Evolutionary conservation across 2,329 filamentous ascomycete genomes (phyloP).

Genomic region (Magnaporthiopsis poae): DNA sequence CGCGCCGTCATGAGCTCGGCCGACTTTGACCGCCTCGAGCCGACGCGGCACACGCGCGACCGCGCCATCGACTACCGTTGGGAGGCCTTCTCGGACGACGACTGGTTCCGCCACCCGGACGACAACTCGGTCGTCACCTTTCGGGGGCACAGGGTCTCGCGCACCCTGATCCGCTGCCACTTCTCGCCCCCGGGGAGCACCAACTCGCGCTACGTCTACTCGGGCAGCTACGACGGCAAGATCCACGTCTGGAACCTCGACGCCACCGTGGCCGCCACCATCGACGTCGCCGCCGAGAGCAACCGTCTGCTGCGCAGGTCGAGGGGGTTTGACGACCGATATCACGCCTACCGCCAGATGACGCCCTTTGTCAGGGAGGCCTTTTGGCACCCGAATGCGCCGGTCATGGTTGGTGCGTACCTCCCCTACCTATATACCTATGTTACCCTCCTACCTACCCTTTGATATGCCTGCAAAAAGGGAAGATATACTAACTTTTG

Average conservation of each 20-base stretch:
- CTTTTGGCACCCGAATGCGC: conserved; percentile 80
- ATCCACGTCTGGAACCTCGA: conserved; percentile 88
- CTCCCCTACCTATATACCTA: too few species aligned
- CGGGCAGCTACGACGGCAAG: conserved; percentile 78
- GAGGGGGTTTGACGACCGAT: background rate
- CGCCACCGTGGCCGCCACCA: conserved; percentile 65
- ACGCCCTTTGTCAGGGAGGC: conserved; percentile 74
- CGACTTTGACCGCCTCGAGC: conserved; percentile 46
- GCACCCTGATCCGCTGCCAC: conserved; percentile 87
- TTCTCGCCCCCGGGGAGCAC: conserved; percentile 82
- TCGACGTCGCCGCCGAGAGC: conserved; percentile 56
- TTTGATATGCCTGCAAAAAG: conserved; percentile 1
- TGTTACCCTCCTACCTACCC: too few species aligned
- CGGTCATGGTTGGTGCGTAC: conserved; percentile 57
- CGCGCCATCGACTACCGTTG: conserved; percentile 76
- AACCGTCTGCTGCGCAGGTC: background rate
- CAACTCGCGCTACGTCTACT: conserved; percentile 86
- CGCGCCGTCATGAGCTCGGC: conserved; percentile 75
- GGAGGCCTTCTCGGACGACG: conserved; percentile 52
- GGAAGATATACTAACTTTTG: background rate
- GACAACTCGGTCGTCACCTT: conserved; percentile 93
- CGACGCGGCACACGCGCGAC: conserved; percentile 43
- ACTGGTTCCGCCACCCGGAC: conserved; percentile 64
- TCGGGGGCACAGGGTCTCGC: conserved; percentile 77
- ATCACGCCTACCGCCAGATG: conserved; percentile 1